phyloP scores from a whole-genome alignment of 1,284 basidiomycete genomes.

The Sutorius eximius region DNA sequence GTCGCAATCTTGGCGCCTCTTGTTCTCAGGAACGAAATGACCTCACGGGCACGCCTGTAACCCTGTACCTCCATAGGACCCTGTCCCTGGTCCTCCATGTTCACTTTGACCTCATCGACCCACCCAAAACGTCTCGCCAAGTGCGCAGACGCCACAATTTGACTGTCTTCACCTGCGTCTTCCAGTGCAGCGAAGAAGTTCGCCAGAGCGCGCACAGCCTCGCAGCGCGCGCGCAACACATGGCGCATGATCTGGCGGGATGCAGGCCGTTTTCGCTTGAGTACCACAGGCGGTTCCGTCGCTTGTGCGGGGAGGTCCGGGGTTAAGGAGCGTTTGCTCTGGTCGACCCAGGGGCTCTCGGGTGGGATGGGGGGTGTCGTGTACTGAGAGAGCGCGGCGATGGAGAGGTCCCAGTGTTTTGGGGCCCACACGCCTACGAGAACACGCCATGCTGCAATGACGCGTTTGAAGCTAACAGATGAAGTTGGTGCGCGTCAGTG shows the following conservation, averaged over 20 bases:
- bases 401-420: conserved; percentile 73
- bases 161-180: conserved; percentile 43
- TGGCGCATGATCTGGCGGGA: conserved; percentile 83
- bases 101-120: conserved; percentile 32
- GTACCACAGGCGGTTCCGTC: conserved; percentile 42
- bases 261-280: conserved; percentile 57
- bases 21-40: conserved; percentile 59
- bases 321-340: conserved; percentile 37
- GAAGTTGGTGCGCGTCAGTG: conserved; percentile 23
- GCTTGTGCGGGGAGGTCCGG: conserved; percentile 26
- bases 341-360: conserved; percentile 68
- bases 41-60: conserved; percentile 61
- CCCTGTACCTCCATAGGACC: conserved; percentile 39
- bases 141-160: conserved; percentile 58
- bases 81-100: conserved; percentile 27
- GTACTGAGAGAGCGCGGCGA: conserved; percentile 71
- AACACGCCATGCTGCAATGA: conserved; percentile 87
- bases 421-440: conserved; percentile 90
- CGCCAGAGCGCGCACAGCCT: conserved; percentile 74
- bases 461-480: conserved; percentile 64
- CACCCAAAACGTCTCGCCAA: conserved; percentile 59
- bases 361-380: conserved; percentile 64
- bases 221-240: conserved; percentile 76
- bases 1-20: conserved; percentile 66
- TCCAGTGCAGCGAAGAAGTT: conserved; percentile 70